A percentile compares a stretch with the other conserved stretches of the same genome.
phyloP scores from a whole-genome alignment of 2,329 filamentous ascomycete genomes.

The Nemania serpens region DNA sequence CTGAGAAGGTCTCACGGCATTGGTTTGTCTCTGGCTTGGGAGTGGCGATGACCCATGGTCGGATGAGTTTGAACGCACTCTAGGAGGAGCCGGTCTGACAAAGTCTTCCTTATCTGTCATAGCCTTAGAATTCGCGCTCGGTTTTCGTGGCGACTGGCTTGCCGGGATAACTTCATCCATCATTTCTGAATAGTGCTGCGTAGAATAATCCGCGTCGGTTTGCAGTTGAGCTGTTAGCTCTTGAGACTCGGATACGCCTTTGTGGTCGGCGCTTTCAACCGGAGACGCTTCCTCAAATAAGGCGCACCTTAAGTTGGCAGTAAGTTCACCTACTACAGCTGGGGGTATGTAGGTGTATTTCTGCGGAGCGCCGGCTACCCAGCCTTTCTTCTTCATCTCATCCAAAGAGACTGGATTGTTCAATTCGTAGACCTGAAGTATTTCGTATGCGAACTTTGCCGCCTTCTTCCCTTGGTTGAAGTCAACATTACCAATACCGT shows the following conservation, averaged over 20 bases:
- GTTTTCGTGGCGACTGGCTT: constrained; percentile 38
- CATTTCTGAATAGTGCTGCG: constrained; percentile 37
- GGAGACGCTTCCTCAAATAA: constrained; percentile 47
- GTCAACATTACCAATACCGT: constrained; percentile 56
- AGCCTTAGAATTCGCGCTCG: constrained; percentile 16
- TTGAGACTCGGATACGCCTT: constrained; percentile 51
- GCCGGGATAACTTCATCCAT: constrained; percentile 40
- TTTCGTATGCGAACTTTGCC: constrained; percentile 55
- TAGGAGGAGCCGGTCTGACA: constrained; percentile 30
- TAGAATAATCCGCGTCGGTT: constrained; percentile 51
- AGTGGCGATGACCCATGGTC: constrained; percentile 23
- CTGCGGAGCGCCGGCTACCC: constrained; percentile 55
- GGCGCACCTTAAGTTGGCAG: constrained; percentile 61
- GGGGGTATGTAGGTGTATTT: constrained; percentile 61
- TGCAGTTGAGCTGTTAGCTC: constrained; percentile 57
- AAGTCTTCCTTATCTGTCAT: constrained; percentile 15
- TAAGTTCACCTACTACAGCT: constrained; percentile 60
- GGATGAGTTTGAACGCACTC: constrained; percentile 26
- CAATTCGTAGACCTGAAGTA: constrained; percentile 64
- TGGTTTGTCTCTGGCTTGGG: constrained; percentile 24
- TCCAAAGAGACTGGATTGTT: constrained; percentile 61
- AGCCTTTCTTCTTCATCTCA: constrained; percentile 59
- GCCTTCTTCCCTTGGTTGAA: constrained; percentile 52
- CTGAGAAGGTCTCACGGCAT: constrained; percentile 46
- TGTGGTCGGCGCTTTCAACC: constrained; percentile 25